These are phyloP conservation scores for Ramaria sp. DNA, from an alignment of 768 basidiomycete genomes.

Conservation along the genomic window DNA sequence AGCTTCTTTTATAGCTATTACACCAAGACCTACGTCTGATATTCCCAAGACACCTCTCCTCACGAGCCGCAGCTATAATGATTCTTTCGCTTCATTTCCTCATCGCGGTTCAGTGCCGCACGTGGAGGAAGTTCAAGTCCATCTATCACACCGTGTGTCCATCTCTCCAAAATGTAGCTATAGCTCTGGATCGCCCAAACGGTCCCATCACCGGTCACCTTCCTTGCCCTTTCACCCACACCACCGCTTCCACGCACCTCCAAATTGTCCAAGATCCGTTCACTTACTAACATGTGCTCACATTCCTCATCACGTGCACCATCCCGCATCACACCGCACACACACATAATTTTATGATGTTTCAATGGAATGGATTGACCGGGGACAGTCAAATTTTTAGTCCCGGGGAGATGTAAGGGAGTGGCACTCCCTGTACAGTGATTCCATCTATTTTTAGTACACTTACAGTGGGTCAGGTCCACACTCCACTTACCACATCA, in stretches of 20 bases:
- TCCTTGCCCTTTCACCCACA: background rate
- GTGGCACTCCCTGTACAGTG: too few relatives aligned
- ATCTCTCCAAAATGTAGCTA: background rate
- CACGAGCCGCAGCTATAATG: background rate
- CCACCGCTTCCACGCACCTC: background rate
- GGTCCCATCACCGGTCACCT: background rate
- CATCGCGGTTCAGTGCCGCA: background rate
- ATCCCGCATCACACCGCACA: too few relatives aligned
- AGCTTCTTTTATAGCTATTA: background rate
- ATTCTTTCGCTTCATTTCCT: background rate
- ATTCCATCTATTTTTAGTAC: too few relatives aligned
- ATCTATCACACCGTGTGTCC: background rate
- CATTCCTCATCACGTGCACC: background rate
- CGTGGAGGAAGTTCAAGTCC: background rate
- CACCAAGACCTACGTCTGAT: background rate
- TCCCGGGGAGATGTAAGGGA: too few relatives aligned
- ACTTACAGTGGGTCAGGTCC: too few relatives aligned
- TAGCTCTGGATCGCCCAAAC: slow-evolving; percentile 1
- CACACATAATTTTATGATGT: too few relatives aligned
- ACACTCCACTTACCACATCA: too few relatives aligned
- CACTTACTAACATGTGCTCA: background rate
- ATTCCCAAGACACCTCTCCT: background rate
- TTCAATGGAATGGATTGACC: too few relatives aligned
- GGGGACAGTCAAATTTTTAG: too few relatives aligned
- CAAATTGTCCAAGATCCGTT: slow-evolving; percentile 2